These are phyloP conservation scores for Actinomortierella ambigua DNA, from an alignment of 371 early-diverging fungal species.

Conservation along the genomic window DNA sequence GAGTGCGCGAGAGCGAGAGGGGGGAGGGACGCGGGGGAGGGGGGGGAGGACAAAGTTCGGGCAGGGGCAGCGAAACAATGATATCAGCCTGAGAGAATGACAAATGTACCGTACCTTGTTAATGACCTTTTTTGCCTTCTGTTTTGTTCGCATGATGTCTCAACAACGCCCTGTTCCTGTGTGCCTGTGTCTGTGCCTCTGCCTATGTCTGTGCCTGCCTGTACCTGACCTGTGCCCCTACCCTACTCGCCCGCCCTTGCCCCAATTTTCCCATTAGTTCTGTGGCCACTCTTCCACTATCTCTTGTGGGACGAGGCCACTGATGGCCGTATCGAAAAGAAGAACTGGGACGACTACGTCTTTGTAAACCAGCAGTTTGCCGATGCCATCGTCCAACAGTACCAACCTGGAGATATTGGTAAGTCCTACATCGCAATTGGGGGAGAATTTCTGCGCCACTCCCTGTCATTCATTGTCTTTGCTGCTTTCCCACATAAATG, in stretches of 20 bases:
- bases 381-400: constrained; percentile 73
- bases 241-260: not conserved
- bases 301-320: constrained; percentile 88
- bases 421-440: constrained; percentile 51
- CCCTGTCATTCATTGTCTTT: too few relatives aligned
- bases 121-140: not conserved
- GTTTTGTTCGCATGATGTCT: not conserved
- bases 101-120: too few relatives aligned
- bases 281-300: constrained; percentile 99
- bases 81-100: too few relatives aligned
- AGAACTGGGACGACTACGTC: constrained; percentile 87
- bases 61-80: too few relatives aligned
- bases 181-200: too few relatives aligned
- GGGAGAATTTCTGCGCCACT: too few relatives aligned
- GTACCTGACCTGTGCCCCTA: constrained; percentile 13
- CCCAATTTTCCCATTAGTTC: constrained; percentile 51
- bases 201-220: constrained; percentile 1
- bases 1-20: too few relatives aligned
- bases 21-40: too few relatives aligned
- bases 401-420: constrained; percentile 86
- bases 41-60: too few relatives aligned
- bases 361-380: constrained; percentile 89
- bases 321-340: constrained; percentile 66
- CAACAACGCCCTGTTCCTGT: not conserved
- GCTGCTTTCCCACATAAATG: too few relatives aligned